Conservation (phyloP, 208 protist species). For the Crithidia acanthocephali region DNA sequence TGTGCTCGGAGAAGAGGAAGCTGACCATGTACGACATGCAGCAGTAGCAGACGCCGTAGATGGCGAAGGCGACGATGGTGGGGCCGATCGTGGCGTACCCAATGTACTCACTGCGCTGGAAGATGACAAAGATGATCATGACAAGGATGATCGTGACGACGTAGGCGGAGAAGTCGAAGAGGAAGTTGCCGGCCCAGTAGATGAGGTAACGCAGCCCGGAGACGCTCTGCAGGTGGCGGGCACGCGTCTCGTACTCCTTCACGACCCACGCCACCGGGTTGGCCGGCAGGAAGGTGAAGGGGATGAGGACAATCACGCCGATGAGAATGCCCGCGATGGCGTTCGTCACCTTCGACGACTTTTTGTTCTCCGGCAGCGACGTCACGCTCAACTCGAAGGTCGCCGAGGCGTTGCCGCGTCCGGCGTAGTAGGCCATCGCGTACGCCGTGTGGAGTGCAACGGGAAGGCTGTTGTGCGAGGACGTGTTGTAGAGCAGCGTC, state of each 20-base stretch:
- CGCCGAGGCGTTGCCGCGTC: slow-evolving; percentile 14
- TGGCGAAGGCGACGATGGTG: slow-evolving; percentile 41
- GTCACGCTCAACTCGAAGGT: slow-evolving; percentile 27
- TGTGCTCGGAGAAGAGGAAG: slow-evolving; percentile 64
- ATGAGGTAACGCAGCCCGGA: slow-evolving; percentile 63
- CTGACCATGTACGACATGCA: slow-evolving; percentile 50
- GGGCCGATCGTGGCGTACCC: slow-evolving; percentile 35
- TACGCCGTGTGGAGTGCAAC: slow-evolving; percentile 29
- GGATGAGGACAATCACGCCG: slow-evolving; percentile 63
- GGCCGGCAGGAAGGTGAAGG: slow-evolving; percentile 71
- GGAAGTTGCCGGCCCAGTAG: slow-evolving; percentile 77
- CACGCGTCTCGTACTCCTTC: slow-evolving; percentile 72
- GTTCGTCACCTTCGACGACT: slow-evolving; percentile 8
- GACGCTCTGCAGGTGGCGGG: slow-evolving; percentile 80
- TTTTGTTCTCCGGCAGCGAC: slow-evolving; percentile 17
- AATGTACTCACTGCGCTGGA: slow-evolving; percentile 57
- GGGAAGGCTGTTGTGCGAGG: slow-evolving; percentile 40
- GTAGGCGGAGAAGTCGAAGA: slow-evolving; percentile 65
- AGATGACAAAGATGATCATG: slow-evolving; percentile 49
- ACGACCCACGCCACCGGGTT: slow-evolving; percentile 75
- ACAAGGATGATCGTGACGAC: slow-evolving; percentile 44
- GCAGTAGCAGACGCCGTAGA: slow-evolving; percentile 53
- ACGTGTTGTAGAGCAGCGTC: slow-evolving; percentile 49
- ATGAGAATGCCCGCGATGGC: slow-evolving; percentile 38
- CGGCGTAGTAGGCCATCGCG: slow-evolving; percentile 27